phyloP scores from a whole-genome alignment of 1,139 yeast species.

The Arxiozyma slooffiae region DNA sequence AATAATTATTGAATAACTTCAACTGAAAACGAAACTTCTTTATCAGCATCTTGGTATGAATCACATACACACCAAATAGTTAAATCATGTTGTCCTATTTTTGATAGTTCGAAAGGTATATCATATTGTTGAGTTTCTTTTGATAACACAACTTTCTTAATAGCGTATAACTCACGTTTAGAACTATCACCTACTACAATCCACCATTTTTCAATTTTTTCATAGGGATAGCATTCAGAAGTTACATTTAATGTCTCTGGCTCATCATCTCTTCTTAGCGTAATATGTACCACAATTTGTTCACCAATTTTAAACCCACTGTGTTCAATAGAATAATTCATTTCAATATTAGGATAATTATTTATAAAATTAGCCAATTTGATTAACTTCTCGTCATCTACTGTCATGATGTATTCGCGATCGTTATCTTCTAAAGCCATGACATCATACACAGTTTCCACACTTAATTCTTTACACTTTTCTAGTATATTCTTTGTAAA shows the following conservation, averaged over 20 bases:
- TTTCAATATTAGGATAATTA: conserved; percentile 77
- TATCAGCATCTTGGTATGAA: conserved; percentile 83
- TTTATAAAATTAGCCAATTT: conserved; percentile 83
- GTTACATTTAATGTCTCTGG: conserved; percentile 57
- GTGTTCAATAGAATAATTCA: conserved; percentile 43
- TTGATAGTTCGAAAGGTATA: conserved; percentile 51
- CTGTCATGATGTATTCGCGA: conserved; percentile 52
- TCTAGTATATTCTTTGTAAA: conserved; percentile 45
- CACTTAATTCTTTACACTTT: conserved; percentile 47
- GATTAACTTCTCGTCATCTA: conserved; percentile 41
- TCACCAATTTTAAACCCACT: conserved; percentile 36
- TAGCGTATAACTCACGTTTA: conserved; percentile 57
- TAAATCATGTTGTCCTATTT: conserved; percentile 49
- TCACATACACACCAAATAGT: conserved; percentile 86
- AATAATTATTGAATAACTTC: conserved; percentile 19
- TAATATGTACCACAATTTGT: conserved; percentile 41
- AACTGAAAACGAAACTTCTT: conserved; percentile 51
- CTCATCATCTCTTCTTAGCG: conserved; percentile 63
- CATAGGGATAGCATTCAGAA: conserved; percentile 46
- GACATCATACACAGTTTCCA: conserved; percentile 71
- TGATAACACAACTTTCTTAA: conserved; percentile 52
- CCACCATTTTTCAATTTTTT: conserved; percentile 79
- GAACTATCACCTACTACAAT: conserved; percentile 63
- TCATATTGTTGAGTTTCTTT: conserved; percentile 45
- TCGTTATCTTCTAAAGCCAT: conserved; percentile 78